Evolutionary conservation across 345 rosid genomes (phyloP).

Genomic region (Citrus mangshanensis): DNA sequence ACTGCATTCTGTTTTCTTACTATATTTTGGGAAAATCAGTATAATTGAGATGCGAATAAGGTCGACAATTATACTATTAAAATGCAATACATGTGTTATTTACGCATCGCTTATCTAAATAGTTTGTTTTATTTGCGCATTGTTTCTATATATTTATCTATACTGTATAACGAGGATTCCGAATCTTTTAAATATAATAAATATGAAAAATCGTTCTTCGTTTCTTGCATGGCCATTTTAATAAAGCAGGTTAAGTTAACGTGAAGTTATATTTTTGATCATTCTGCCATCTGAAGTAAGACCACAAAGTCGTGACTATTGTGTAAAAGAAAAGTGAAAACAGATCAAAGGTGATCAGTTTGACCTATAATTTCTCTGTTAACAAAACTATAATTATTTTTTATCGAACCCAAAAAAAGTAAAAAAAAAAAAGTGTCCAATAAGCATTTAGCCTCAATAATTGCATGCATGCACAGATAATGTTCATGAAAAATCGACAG

Average conservation of each 20-base stretch:
- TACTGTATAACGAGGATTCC: neutral
- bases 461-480: too few species aligned
- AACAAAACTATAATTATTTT: neutral
- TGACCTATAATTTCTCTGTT: neutral
- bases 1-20: neutral
- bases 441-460: too few species aligned
- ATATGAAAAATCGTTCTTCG: neutral
- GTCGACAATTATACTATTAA: too few species aligned
- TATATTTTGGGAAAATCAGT: neutral
- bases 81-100: too few species aligned
- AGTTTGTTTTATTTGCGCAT: neutral
- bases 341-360: neutral
- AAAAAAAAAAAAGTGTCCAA: too few species aligned
- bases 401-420: too few species aligned
- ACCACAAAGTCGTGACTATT: neutral
- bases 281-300: neutral
- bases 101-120: neutral
- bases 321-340: neutral
- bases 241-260: neutral
- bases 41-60: too few species aligned
- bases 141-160: too few species aligned
- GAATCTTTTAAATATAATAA: neutral
- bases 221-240: neutral
- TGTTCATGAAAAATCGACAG: too few species aligned
- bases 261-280: neutral